Evolutionary conservation across 2,329 filamentous ascomycete species (phyloP).

Genomic region (Colletotrichum scovillei): DNA sequence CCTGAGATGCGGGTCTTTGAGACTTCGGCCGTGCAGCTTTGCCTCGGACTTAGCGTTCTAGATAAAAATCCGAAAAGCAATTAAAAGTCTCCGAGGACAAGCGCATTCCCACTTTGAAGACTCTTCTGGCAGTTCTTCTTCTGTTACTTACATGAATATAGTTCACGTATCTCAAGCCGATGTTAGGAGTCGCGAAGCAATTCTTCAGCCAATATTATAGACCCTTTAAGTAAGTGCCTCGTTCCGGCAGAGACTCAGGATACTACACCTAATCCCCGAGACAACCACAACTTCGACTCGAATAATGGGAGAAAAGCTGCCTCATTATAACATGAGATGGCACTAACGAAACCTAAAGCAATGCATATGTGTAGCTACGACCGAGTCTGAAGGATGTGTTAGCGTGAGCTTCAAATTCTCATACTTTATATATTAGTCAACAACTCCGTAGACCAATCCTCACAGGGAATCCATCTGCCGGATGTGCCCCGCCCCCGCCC

Average conservation of each 20-base stretch:
- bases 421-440: not conserved
- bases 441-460: slow-evolving; percentile 1
- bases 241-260: not conserved
- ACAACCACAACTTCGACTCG: not conserved
- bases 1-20: too few relatives aligned
- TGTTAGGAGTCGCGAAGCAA: not conserved
- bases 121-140: too few relatives aligned
- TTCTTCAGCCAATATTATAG: not conserved
- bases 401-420: not conserved
- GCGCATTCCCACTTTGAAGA: too few relatives aligned
- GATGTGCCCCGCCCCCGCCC: slow-evolving; percentile 19
- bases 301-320: not conserved
- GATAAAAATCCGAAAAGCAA: too few relatives aligned
- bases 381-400: not conserved
- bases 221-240: not conserved
- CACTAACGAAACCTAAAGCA: not conserved
- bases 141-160: not conserved
- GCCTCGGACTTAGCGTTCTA: too few relatives aligned
- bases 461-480: slow-evolving; percentile 17
- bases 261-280: not conserved
- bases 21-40: too few relatives aligned
- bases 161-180: not conserved
- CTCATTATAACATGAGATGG: not conserved
- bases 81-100: too few relatives aligned
- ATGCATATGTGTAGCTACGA: not conserved